Evolutionary conservation across 352 stramenopile genomes (phyloP), one percentile per base, ranked within the genome.

Genomic region (Pythium dissimile): DNA sequence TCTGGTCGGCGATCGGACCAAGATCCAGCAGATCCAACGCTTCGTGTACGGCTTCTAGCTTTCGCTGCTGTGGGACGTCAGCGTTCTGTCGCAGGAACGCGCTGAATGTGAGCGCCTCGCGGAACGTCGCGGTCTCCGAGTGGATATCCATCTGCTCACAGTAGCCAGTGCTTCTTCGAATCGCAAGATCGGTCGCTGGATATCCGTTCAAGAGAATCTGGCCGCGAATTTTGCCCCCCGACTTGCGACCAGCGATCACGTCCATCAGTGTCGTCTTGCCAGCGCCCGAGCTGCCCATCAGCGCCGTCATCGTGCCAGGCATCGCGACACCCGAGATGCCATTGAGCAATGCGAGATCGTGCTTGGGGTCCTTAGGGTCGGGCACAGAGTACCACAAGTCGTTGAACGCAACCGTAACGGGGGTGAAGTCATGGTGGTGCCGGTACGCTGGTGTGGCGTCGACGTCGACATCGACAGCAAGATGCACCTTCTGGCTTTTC

Each of bases 1-100:
- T 71, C 23, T 68, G 49, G 44, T 73, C 37, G n/a, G 37, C 37
- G 37, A 44, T 44, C n/a, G 37, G 37, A 44, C 10, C 2, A 15
- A 44, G 15, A 44, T 26, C 37, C 37, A 44, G 15, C 18, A 44
- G 7, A 13, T 44, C 37, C 1, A 44, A 13, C 6, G n/a, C 23
- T 20, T 44, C 37, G 3, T 44, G n/a, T 2, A 44, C 37, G 1
- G 37, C 23, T 20, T 23, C 37, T 8, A 5, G n/a, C 18, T 44
- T 44, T 16, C n/a, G n/a, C 1, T 23, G 7, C 1, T 44, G n/a
- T 11, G 37, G 37, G 18, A 44, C 37, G 2, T 44, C n/a, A 8
- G 37, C 37, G 1, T 20, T 13, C 37, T 44, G 37, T 4, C 37
- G 10, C 18, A 44, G 26, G 18, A 44, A 44, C 18, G 37, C 37